Percentiles rank a stretch among this genome's conserved stretches.
These are phyloP conservation scores for Phyllostachys edulis DNA, from an alignment of 176 grass and related monocot species.

Conservation along the genomic window DNA sequence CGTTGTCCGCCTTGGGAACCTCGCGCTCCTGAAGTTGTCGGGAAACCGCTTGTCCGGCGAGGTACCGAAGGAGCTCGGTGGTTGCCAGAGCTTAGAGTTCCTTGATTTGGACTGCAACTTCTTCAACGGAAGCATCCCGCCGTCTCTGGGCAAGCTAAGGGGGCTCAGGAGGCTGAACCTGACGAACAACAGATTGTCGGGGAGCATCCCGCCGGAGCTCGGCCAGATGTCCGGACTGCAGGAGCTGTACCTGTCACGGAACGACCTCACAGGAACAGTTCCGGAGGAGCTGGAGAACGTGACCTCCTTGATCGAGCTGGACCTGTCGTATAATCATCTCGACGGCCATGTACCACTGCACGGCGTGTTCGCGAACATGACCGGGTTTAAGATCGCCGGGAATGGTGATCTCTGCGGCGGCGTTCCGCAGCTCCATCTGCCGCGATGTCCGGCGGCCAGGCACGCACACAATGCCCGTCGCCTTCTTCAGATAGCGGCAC, in stretches of 20 bases:
- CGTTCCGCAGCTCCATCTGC: neutral
- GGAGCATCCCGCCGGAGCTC: conserved; percentile 47
- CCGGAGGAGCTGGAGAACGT: neutral
- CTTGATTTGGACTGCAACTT: conserved; percentile 43
- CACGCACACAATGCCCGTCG: neutral
- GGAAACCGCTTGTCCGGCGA: conserved; percentile 41
- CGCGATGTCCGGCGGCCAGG: neutral
- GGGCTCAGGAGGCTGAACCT: conserved; percentile 47
- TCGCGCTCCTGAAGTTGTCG: conserved; percentile 26
- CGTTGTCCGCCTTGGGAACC: conserved; percentile 33
- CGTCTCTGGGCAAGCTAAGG: conserved; percentile 31
- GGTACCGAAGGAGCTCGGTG: conserved; percentile 22
- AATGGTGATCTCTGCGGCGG: conserved; percentile 43
- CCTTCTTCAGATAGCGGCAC: neutral
- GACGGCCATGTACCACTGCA: conserved; percentile 10
- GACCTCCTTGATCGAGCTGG: neutral
- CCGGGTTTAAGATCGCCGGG: conserved; percentile 23
- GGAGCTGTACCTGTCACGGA: conserved; percentile 35
- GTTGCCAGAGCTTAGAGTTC: conserved; percentile 50
- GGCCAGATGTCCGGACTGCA: conserved; percentile 18
- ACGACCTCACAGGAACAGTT: conserved; percentile 26
- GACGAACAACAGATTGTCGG: conserved; percentile 39
- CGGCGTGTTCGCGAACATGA: conserved; percentile 36
- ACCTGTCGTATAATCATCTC: conserved; percentile 46
- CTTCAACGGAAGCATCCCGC: conserved; percentile 34